Conservation (phyloP, 495 filamentous ascomycete genomes). For the Staphylotrichum longicolle region DNA sequence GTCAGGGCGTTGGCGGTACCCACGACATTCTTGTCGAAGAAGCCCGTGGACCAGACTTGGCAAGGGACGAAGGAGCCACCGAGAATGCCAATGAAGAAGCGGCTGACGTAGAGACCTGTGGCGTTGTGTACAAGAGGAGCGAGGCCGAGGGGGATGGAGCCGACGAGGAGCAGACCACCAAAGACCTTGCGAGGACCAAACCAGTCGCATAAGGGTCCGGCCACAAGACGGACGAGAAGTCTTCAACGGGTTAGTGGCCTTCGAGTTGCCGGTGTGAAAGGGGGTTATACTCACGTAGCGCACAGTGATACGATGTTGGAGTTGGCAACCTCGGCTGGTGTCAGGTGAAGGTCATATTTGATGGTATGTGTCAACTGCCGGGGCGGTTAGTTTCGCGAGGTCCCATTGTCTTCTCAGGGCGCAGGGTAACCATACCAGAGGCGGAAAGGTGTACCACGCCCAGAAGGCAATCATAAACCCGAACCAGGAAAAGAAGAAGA, state of each 20-base stretch:
- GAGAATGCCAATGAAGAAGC: slow-evolving; percentile 93
- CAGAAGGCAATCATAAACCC: slow-evolving; percentile 97
- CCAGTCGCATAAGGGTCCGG: slow-evolving; percentile 80
- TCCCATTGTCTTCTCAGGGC: too few species aligned
- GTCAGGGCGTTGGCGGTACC: slow-evolving; percentile 87
- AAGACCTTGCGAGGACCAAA: slow-evolving; percentile 83
- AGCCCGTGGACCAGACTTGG: slow-evolving; percentile 93
- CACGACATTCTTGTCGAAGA: slow-evolving; percentile 94
- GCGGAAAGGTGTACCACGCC: slow-evolving; percentile 86
- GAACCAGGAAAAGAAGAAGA: slow-evolving; percentile 92
- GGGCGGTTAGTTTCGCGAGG: background rate
- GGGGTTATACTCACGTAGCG: slow-evolving; percentile 2
- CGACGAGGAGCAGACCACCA: slow-evolving; percentile 69
- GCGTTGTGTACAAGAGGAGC: slow-evolving; percentile 72
- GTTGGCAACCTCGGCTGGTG: slow-evolving; percentile 70
- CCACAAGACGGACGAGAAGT: slow-evolving; percentile 72
- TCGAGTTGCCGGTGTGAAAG: background rate
- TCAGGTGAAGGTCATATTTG: slow-evolving; percentile 71
- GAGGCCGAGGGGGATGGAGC: slow-evolving; percentile 78
- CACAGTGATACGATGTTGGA: slow-evolving; percentile 84
- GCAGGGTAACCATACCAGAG: slow-evolving; percentile 56
- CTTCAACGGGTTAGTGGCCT: slow-evolving; percentile 54
- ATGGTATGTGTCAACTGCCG: slow-evolving; percentile 66
- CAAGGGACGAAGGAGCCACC: slow-evolving; percentile 91
- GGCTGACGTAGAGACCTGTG: slow-evolving; percentile 67